These are phyloP conservation scores for Cucumis cinereus DNA, from an alignment of 306 rosid genomes.

Conservation along the genomic window DNA sequence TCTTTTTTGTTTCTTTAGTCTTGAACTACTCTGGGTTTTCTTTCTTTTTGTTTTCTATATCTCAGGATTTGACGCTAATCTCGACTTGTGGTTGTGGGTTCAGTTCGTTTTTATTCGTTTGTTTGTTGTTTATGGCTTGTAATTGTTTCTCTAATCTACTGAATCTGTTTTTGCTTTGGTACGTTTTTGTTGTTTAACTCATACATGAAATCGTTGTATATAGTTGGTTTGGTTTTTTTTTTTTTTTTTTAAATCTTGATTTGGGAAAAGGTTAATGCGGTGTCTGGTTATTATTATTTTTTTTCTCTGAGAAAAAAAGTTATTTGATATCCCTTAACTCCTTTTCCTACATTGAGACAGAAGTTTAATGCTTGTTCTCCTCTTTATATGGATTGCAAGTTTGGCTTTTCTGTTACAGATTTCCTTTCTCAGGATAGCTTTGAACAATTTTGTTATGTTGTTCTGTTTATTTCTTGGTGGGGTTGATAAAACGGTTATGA, in stretches of 20 bases:
- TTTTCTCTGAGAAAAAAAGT: neutral
- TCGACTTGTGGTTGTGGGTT: neutral
- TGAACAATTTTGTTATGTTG: neutral
- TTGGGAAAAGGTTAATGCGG: neutral
- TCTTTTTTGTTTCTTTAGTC: too few species aligned
- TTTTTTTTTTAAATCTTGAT: neutral
- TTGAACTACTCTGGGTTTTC: neutral
- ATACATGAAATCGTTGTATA: neutral
- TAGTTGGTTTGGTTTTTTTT: neutral
- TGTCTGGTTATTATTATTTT: neutral
- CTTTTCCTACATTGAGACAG: slow-evolving; percentile 26
- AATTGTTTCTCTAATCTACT: neutral
- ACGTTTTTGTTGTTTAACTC: too few species aligned
- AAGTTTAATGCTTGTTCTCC: slow-evolving; percentile 41
- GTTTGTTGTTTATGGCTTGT: neutral
- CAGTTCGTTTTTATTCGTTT: neutral
- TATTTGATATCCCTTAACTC: neutral
- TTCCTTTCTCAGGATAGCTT: neutral
- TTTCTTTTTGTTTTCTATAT: neutral
- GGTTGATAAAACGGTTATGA: neutral
- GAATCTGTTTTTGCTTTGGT: neutral
- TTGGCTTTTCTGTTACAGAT: slow-evolving; percentile 46
- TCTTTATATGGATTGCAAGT: slow-evolving; percentile 32
- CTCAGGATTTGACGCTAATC: neutral
- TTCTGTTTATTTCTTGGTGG: neutral